These are phyloP conservation scores for Trametes maxima DNA, from an alignment of 768 basidiomycete species.

Conservation along the genomic window DNA sequence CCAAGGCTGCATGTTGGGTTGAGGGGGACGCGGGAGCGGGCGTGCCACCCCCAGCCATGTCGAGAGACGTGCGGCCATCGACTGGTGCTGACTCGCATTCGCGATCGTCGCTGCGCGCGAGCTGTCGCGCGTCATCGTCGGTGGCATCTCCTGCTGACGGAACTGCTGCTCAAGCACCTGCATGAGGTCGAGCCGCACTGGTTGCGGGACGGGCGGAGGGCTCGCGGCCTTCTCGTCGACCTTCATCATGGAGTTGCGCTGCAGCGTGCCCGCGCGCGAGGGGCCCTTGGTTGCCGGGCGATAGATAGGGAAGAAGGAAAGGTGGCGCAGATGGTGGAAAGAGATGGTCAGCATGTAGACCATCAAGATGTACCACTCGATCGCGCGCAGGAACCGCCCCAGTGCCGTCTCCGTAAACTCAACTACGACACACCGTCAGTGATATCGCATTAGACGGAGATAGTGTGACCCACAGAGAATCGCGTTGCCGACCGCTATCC, in stretches of 20 bases:
- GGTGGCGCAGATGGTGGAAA: slow-evolving; percentile 35
- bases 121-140: slow-evolving; percentile 12
- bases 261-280: slow-evolving; percentile 7
- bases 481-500: slow-evolving; percentile 58
- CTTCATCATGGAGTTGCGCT: slow-evolving; percentile 6
- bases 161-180: slow-evolving; percentile 16
- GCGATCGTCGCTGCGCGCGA: slow-evolving; percentile 9
- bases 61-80: slow-evolving; percentile 21
- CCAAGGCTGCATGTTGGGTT: slow-evolving; percentile 10
- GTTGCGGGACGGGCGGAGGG: background rate
- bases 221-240: background rate
- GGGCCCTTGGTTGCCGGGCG: slow-evolving; percentile 11
- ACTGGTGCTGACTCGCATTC: slow-evolving; percentile 14
- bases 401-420: slow-evolving; percentile 67
- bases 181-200: slow-evolving; percentile 7
- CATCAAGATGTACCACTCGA: slow-evolving; percentile 64
- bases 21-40: slow-evolving; percentile 9
- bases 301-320: slow-evolving; percentile 20
- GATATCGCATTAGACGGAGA: background rate
- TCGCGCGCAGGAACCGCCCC: slow-evolving; percentile 66
- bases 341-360: slow-evolving; percentile 56
- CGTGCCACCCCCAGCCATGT: slow-evolving; percentile 19
- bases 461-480: slow-evolving; percentile 51
- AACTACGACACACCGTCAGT: slow-evolving; percentile 41
- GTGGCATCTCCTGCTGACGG: slow-evolving; percentile 14